Percentiles rank a stretch among this genome's conserved stretches.
Conservation (phyloP, 2,329 filamentous ascomycete genomes). For the Epichloe elymi region DNA sequence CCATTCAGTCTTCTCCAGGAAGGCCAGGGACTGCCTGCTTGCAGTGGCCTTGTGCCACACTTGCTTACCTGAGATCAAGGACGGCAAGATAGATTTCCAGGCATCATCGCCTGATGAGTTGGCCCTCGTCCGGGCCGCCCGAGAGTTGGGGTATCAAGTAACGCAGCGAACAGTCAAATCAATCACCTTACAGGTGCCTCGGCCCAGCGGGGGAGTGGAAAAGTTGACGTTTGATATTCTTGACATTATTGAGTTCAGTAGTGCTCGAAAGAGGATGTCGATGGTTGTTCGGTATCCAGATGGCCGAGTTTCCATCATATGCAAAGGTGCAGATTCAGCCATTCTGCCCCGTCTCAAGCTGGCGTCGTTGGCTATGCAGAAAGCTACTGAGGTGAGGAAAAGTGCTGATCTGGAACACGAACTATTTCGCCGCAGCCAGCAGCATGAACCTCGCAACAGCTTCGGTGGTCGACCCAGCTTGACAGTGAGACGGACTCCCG, state of each 20-base stretch:
- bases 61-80: constrained; percentile 64
- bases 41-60: constrained; percentile 83
- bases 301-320: constrained; percentile 67
- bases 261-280: constrained; percentile 81
- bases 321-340: constrained; percentile 80
- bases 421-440: constrained; percentile 40
- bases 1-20: constrained; percentile 62
- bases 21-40: constrained; percentile 70
- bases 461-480: constrained; percentile 42
- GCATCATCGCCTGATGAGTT: constrained; percentile 84
- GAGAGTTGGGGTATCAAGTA: constrained; percentile 72
- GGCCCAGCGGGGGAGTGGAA: constrained; percentile 23
- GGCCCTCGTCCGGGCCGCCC: constrained; percentile 70
- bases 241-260: constrained; percentile 85
- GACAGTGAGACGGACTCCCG: constrained; percentile 32
- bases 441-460: constrained; percentile 40
- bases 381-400: constrained; percentile 52
- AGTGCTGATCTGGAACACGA: constrained; percentile 47
- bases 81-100: constrained; percentile 67
- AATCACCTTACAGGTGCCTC: constrained; percentile 39
- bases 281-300: constrained; percentile 79
- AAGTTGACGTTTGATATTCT: constrained; percentile 64
- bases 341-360: constrained; percentile 67
- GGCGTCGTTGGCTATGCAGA: constrained; percentile 61
- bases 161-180: constrained; percentile 59